Evolutionary conservation across 2,329 filamentous ascomycete genomes (phyloP).

Genomic region (Diplodia sapinea): DNA sequence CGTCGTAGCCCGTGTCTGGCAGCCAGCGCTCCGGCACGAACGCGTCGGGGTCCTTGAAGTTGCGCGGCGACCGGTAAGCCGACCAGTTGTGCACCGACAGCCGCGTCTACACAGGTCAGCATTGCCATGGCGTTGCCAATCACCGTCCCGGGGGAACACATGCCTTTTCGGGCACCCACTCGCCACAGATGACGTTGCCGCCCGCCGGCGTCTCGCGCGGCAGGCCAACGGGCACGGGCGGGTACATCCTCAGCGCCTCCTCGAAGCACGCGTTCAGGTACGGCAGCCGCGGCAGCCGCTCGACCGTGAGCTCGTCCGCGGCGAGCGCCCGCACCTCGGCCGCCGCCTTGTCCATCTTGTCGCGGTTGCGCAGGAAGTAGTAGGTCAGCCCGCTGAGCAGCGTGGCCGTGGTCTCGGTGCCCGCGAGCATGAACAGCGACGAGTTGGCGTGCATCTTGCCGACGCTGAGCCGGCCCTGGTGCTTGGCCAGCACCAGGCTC

Average conservation of each 20-base stretch:
- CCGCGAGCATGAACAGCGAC: conserved; percentile 50
- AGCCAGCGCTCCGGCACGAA: conserved; percentile 54
- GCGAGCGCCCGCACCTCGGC: conserved; percentile 39
- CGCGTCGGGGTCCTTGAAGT: conserved; percentile 45
- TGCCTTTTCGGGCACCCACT: conserved; percentile 44
- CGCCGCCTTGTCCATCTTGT: conserved; percentile 39
- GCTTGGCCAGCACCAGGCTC: conserved; percentile 43
- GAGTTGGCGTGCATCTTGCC: conserved; percentile 50
- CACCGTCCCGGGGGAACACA: background rate
- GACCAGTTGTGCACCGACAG: conserved; percentile 27
- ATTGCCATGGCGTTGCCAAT: background rate
- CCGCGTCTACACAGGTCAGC: conserved; percentile 34
- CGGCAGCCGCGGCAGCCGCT: conserved; percentile 40
- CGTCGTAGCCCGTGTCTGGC: conserved; percentile 36
- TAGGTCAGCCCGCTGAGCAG: conserved; percentile 49
- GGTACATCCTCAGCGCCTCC: conserved; percentile 51
- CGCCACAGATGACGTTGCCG: conserved; percentile 48
- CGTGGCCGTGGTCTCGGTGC: conserved; percentile 55
- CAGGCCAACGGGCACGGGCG: conserved; percentile 46
- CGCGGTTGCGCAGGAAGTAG: conserved; percentile 40
- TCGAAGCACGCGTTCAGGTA: conserved; percentile 51
- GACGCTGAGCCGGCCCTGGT: conserved; percentile 35
- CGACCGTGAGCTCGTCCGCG: conserved; percentile 45
- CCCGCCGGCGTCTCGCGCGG: conserved; percentile 44
- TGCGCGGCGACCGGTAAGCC: conserved; percentile 32